phyloP scores from a whole-genome alignment of 1,284 basidiomycete species.

The Sporisorium iseilematis-ciliati region DNA sequence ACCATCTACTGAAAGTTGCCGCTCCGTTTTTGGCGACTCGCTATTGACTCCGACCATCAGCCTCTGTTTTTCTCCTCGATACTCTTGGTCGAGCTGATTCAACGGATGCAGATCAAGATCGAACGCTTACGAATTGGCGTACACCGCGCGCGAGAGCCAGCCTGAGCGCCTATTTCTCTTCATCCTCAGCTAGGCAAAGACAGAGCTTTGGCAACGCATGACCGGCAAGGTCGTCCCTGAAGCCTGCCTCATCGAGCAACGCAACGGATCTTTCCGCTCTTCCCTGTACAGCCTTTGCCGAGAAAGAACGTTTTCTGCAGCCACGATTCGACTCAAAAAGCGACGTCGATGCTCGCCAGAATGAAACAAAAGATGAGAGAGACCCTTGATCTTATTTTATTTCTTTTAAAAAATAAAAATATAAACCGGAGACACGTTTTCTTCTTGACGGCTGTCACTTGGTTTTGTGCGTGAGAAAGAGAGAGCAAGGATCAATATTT shows the following conservation, averaged over 20 bases:
- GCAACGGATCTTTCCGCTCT: not conserved
- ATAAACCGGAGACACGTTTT: no score
- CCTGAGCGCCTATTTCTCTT: not conserved
- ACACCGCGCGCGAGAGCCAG: no score
- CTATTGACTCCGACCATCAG: no score
- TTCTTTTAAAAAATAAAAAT: no score
- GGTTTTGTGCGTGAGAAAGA: no score
- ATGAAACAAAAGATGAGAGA: not conserved
- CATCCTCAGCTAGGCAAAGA: not conserved
- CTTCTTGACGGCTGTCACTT: no score
- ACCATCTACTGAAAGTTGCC: no score
- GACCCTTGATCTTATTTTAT: not conserved
- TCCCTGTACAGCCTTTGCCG: not conserved
- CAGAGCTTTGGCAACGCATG: not conserved
- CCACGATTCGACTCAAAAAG: not conserved
- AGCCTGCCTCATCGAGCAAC: not conserved
- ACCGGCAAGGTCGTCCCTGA: not conserved
- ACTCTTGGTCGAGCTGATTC: no score
- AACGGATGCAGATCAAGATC: not conserved
- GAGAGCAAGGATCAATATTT: no score
- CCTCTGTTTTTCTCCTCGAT: no score
- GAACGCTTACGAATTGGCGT: not conserved
- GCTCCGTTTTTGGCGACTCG: no score
- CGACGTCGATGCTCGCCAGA: not conserved
- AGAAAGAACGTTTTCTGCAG: slow-evolving; percentile 5